Base-by-base conservation (phyloP, 139 green algal genomes). In the Closterium sp. region DNA sequence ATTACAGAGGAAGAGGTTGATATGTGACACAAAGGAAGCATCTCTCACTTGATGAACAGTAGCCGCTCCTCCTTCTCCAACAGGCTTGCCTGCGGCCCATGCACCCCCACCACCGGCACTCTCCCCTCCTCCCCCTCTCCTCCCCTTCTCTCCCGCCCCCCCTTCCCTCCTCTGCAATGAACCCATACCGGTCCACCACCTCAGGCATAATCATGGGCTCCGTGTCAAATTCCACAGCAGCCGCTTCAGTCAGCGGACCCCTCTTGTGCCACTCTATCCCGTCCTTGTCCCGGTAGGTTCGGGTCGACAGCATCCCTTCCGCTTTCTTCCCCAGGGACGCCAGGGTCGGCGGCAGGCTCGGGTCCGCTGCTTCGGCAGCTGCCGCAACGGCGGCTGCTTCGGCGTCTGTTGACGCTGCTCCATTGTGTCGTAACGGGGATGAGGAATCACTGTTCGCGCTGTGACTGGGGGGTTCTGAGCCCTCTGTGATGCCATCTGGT, bases 241-340 rank as follows among this genome's bases (percentile, higher is more conserved):
- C 86, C 30, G 35, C 86, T 33, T 89, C 86, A 9, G 86, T 89
- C 16, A 69, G 35, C 25, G 86, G 35, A 0, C 86, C 38, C 21
- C 38, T 21, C 86, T 89, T 81, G 36, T 89, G 36, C 86, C 38
- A 69, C 86, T 89, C 86, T 19, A 85, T 81, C 30, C 38, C 86
- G 36, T 89, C 86, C 86, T 89, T 81, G 28, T 89, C 86, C 0
- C n/a, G 30, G 83, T 86, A 86, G 30, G 83, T 89, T 31, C 86
- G 35, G n/a, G 35, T 69, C 86, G 35, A 85, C 31, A 85, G n/a
- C 30, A 10, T 81, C 28, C 19, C 38, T 33, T 89, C 38, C 19
- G 35, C 38, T 31, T 85, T 64, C 86, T 89, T 89, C 30, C 38
- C 86, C 30, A 81, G 28, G 36, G 36, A 32, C 19, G 86, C 86